Base-by-base conservation (phyloP, 371 early-diverging fungal species). In the Furculomyces boomerangus region DNA sequence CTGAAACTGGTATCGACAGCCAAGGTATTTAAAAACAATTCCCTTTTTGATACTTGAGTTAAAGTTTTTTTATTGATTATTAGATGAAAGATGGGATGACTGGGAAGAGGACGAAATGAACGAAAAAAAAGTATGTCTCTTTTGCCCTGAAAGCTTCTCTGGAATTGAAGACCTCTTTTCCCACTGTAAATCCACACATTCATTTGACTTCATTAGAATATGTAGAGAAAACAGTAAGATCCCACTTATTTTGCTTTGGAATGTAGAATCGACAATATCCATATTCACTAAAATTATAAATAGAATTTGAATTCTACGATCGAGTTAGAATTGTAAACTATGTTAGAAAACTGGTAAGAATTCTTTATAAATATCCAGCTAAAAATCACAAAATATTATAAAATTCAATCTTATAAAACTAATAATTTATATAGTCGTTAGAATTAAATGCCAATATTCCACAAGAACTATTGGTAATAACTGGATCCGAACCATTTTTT, bases 81-180 rank as follows among this genome's bases (percentile, higher is more conserved):
- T 41, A 66, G 76, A 76, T 26, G 71, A 73, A 30, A 61, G 59
- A 30, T 86, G 83, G 83, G 83, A 80, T 49, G 86, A 84, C 59
- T 87, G 86, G 88, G 81, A 84, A 51, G 79, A 77, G n/a, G 74
- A 74, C 29, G 84, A 82, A 50, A 80, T 76, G 50, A 74, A 76
- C 50, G 65, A 71, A n/a, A 68, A 59, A 2, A 67, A 78, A 50
- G 68, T 76, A 56, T 89, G 89, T 67, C 70, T 83, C 46, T 87
- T 84, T 66, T 88, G 88, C 65, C 24, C 72, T 2, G 59, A 69
- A 16, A 62, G 61, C 0, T 75, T 74, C 54, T 66, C 66, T 14
- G 56, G 65, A 20, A 67, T 82, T 13, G 53, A 61, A 18, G 71
- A 71, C 7, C 64, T 80, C 35, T 81, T 90, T 57, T 54, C 61